Conservation (phyloP, 148 eudicot species). For the Oxyria digyna region DNA sequence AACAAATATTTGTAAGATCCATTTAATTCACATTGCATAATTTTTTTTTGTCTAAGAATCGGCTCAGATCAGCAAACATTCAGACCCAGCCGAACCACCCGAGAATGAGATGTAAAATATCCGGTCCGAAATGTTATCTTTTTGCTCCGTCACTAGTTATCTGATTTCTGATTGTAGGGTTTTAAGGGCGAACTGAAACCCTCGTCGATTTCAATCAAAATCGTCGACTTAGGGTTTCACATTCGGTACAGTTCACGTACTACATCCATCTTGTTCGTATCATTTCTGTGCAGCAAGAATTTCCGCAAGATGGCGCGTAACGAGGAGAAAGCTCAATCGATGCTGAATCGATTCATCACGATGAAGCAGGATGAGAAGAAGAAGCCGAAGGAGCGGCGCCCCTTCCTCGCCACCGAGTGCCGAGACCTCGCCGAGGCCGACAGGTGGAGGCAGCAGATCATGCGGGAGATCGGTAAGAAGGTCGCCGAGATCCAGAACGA, state of each 20-base stretch:
- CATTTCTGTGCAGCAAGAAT: background rate
- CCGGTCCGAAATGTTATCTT: too few species aligned
- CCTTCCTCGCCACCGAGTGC: slow-evolving; percentile 80
- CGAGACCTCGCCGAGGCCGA: slow-evolving; percentile 91
- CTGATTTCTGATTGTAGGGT: too few species aligned
- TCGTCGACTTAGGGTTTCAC: background rate
- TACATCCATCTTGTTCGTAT: background rate
- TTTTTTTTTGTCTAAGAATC: too few species aligned
- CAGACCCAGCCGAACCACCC: too few species aligned
- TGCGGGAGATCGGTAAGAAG: slow-evolving; percentile 75
- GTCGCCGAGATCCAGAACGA: slow-evolving; percentile 93
- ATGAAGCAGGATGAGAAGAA: slow-evolving; percentile 82
- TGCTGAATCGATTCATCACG: slow-evolving; percentile 79
- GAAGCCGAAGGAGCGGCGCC: slow-evolving; percentile 86
- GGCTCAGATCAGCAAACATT: too few species aligned
- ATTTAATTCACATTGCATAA: too few species aligned
- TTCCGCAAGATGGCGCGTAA: slow-evolving; percentile 59
- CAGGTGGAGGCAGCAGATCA: slow-evolving; percentile 84
- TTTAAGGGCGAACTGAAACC: too few species aligned
- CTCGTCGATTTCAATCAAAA: too few species aligned
- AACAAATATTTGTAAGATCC: too few species aligned
- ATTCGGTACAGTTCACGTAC: background rate
- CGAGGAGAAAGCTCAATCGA: slow-evolving; percentile 92
- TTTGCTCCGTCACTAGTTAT: too few species aligned
- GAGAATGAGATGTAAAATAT: too few species aligned